Conservation (phyloP, 2,329 filamentous ascomycete genomes). For the Ceratocystis variospora region DNA sequence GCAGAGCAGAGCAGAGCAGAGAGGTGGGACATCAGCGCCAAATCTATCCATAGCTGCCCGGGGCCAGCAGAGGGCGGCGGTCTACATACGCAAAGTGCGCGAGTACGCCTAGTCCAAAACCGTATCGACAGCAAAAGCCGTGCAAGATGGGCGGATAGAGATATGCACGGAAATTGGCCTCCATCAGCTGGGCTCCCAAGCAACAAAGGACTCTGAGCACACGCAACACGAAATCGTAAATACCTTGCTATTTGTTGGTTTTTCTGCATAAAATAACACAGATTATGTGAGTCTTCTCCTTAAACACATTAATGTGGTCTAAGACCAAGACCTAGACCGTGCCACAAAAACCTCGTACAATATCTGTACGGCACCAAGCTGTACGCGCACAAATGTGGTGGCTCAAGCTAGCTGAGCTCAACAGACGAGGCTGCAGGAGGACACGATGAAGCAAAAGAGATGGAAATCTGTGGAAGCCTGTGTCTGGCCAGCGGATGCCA, state of each 20-base stretch:
- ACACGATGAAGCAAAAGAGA: conserved; percentile 2
- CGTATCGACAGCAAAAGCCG: not conserved
- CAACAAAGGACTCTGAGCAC: not conserved
- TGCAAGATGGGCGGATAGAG: not conserved
- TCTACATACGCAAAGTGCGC: too few relatives aligned
- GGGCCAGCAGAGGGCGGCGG: not conserved
- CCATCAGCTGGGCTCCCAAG: not conserved
- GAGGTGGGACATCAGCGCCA: not conserved
- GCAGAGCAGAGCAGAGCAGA: not conserved
- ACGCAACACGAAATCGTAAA: not conserved
- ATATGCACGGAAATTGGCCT: not conserved
- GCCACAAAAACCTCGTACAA: conserved; percentile 3
- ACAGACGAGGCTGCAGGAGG: not conserved
- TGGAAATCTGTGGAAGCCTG: not conserved
- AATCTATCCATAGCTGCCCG: not conserved
- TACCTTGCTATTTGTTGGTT: not conserved
- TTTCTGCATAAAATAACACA: not conserved
- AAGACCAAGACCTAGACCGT: not conserved
- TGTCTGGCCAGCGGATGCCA: not conserved
- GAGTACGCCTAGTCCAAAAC: not conserved
- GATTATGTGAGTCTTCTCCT: not conserved
- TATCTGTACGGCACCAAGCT: conserved; percentile 1
- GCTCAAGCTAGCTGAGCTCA: not conserved
- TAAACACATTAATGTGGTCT: not conserved
- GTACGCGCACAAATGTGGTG: not conserved